Evolutionary conservation across 495 filamentous ascomycete species (phyloP).

Genomic region (Cetradonia linearis): DNA sequence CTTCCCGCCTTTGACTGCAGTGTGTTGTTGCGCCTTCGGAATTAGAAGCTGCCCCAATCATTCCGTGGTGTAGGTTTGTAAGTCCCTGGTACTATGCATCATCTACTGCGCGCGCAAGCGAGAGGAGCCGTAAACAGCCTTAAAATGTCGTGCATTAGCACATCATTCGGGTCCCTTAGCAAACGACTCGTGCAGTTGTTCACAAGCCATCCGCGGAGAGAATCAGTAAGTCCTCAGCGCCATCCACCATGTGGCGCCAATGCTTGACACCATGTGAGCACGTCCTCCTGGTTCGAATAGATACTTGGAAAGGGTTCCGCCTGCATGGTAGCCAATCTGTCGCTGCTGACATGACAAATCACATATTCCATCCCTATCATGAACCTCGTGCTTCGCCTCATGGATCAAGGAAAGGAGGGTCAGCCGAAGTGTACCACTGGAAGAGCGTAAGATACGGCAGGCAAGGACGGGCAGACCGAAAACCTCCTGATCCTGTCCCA

Average conservation of each 20-base stretch:
- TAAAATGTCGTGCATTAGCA: not conserved
- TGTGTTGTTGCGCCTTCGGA: not conserved
- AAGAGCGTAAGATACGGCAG: not conserved
- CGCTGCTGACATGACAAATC: not conserved
- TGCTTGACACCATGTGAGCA: not conserved
- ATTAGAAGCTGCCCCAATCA: not conserved
- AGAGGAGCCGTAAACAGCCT: not conserved
- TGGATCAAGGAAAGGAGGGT: not conserved
- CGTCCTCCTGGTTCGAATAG: not conserved
- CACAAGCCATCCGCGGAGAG: not conserved
- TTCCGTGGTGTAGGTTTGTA: not conserved
- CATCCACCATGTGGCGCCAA: not conserved
- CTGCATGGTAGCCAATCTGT: not conserved
- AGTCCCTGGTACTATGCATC: not conserved
- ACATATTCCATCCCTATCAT: not conserved
- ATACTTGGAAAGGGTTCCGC: not conserved
- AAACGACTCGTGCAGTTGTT: not conserved
- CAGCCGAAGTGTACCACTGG: not conserved
- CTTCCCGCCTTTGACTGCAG: not conserved
- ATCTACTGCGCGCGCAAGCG: not conserved
- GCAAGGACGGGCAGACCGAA: not conserved
- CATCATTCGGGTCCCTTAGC: not conserved
- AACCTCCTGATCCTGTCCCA: not conserved
- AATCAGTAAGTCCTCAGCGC: not conserved
- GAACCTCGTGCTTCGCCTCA: not conserved